Base-by-base conservation (phyloP, 2,329 filamentous ascomycete genomes). In the Zasmidium angulare region DNA sequence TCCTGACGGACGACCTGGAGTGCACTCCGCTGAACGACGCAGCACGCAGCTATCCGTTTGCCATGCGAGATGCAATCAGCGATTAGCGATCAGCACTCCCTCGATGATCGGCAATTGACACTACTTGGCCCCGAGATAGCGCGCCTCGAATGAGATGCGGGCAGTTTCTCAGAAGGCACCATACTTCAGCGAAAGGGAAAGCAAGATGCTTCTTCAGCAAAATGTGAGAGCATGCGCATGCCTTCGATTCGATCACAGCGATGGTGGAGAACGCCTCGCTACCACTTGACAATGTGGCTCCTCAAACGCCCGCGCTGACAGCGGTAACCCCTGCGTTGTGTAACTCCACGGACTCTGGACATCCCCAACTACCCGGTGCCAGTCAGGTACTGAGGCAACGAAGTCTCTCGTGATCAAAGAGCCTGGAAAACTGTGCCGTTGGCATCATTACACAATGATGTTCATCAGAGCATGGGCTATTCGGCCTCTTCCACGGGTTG, bases 231-330 rank as follows among this genome's bases (percentile, higher is more conserved):
- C 31, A 56, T 55, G 52, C 46, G 29, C 57, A 55, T 50, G 36
- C 36, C 36, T 43, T 43, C 36, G 36, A 43, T 14, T 43, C n/a
- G 36, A 17, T 43, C 36, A 17, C 36, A 43, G 14, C 36, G 48
- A 14, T 23, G 47, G 61, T 65, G 63, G 63, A 65, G 60, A 56
- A 49, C 43, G 47, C 36, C 56, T 63, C 61, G 63, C 63, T 59
- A 58, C 55, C 48, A 63, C 51, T 63, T 60, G 61, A 48, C 55
- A 47, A 60, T 48, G 40, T 43, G 26, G 58, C 53, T 53, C 17
- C 56, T 53, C 51, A 46, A 46, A 29, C 24, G 47, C 21, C 54
- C 50, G 51, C 21, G 46, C 14, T 47, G 43, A 59, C 61, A 54
- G 46, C 61, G 55, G 50, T 63, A 22, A 51, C 56, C 63, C 63